Evolutionary conservation across 441 rosid species (phyloP), one percentile per base, ranked within the genome.

Genomic region (Aleurites moluccanus): DNA sequence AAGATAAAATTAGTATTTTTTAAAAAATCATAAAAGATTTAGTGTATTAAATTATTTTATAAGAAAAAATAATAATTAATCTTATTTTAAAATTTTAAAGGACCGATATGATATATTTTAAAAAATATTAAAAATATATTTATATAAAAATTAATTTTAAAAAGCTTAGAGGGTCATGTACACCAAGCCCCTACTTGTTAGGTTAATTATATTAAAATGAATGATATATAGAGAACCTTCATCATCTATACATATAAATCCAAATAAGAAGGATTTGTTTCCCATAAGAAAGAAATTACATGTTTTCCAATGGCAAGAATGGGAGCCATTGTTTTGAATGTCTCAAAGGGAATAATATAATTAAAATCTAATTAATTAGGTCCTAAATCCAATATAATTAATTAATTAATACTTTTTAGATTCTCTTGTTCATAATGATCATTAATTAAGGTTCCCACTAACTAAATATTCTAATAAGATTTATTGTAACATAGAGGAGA

Each of bases 391-490:
- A 60, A 60, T 18, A 27, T 60, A 13, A 60, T 27, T 59, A 56
- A 57, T 23, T 57, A 59, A 57, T 60, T 60, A 53, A 52, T 52
- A n/a, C 33, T 23, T 59, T 59, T 59, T 13, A 27, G 35, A 60
- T 60, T 59, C 64, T 60, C 20, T 60, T 27, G 64, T 27, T 60
- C 18, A 60, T n/a, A n/a, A n/a, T 50, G 55, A 14, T 60, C 63
- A 59, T 25, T 3, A 27, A 59, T 25, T 3, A 27, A 25, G 7
- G 5, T 27, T 56, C 30, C 28, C 61, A 56, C 64, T 27, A 13
- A 60, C 33, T 27, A 50, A 6, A 5, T 57, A 60, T 13, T 60
- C 15, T 60, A 25, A 60, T 27, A 25, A 7, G 63, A 30, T 23
- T 23, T 23, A 59, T 59, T 25, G 27, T 10, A 27, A 10, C 55